Conservation (phyloP, 345 rosid genomes). For the Corchorus capsularis region DNA sequence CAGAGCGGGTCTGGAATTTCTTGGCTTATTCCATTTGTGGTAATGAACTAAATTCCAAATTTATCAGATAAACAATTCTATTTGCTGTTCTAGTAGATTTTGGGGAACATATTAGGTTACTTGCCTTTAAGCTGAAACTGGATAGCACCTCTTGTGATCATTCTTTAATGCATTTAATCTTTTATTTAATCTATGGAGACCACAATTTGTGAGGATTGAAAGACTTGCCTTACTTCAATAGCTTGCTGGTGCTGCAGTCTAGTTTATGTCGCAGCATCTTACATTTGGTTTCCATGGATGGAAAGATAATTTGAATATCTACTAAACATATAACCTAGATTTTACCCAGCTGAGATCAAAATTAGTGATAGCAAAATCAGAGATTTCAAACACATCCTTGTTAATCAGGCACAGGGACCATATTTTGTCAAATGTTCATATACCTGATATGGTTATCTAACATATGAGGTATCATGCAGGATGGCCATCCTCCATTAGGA, state of each 20-base stretch:
- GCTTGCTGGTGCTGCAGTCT: background rate
- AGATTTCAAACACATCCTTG: conserved; percentile 13
- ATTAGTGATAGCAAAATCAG: background rate
- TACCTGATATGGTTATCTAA: conserved; percentile 20
- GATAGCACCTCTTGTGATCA: background rate
- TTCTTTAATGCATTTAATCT: background rate
- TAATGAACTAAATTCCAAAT: conserved; percentile 35
- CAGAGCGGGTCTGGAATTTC: conserved; percentile 96
- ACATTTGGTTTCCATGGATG: background rate
- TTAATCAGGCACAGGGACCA: background rate
- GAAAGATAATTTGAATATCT: background rate
- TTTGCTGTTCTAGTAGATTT: background rate
- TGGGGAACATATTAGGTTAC: background rate
- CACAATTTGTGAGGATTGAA: background rate
- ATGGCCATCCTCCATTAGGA: conserved; percentile 97
- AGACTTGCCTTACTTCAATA: background rate
- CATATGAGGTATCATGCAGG: conserved; percentile 48
- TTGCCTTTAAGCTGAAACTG: background rate
- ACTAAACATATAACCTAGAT: conserved; percentile 6
- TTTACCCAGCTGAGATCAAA: background rate
- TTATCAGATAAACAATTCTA: conserved; percentile 7
- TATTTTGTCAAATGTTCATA: conserved; percentile 3
- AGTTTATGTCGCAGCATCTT: background rate
- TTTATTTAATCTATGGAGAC: background rate
- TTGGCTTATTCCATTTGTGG: conserved; percentile 98